Conservation (phyloP, 2,329 filamentous ascomycete species). For the Stagonosporopsis tanaceti region DNA sequence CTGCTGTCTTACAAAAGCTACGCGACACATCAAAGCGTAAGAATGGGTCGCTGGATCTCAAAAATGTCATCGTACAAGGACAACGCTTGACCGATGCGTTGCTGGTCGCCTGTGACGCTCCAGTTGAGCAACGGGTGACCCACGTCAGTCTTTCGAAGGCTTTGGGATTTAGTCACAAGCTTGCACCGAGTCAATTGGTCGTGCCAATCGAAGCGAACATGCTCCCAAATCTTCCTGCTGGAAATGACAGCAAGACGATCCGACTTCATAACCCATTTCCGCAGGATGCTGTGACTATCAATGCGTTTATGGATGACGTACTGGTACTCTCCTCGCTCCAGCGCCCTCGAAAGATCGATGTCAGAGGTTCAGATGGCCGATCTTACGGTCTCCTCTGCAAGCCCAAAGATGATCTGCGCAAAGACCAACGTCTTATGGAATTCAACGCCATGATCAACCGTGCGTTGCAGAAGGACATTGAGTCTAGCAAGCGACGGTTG, state of each 20-base stretch:
- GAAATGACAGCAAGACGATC: slow-evolving; percentile 72
- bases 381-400: slow-evolving; percentile 93
- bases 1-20: slow-evolving; percentile 52
- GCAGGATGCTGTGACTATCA: slow-evolving; percentile 83
- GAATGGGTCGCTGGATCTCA: slow-evolving; percentile 68
- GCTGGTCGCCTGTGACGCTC: slow-evolving; percentile 79
- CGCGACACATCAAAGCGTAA: slow-evolving; percentile 63
- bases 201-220: slow-evolving; percentile 88
- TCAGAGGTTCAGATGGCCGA: slow-evolving; percentile 87
- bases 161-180: slow-evolving; percentile 83
- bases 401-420: slow-evolving; percentile 95
- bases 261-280: slow-evolving; percentile 85
- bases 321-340: slow-evolving; percentile 90
- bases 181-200: slow-evolving; percentile 82
- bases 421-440: slow-evolving; percentile 98
- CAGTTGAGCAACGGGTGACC: slow-evolving; percentile 74
- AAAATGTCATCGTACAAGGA: slow-evolving; percentile 75
- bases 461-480: slow-evolving; percentile 87
- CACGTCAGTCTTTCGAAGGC: slow-evolving; percentile 79
- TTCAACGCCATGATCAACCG: slow-evolving; percentile 99
- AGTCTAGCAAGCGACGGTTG: slow-evolving; percentile 86
- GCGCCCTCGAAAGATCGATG: slow-evolving; percentile 87
- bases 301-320: slow-evolving; percentile 83
- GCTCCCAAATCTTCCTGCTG: slow-evolving; percentile 77
- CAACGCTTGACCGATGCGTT: slow-evolving; percentile 86